A percentile compares a stretch with the other conserved stretches of the same genome.
phyloP scores from a whole-genome alignment of 2,329 filamentous ascomycete genomes.

The Immersiporthe knoxdaviesiana region DNA sequence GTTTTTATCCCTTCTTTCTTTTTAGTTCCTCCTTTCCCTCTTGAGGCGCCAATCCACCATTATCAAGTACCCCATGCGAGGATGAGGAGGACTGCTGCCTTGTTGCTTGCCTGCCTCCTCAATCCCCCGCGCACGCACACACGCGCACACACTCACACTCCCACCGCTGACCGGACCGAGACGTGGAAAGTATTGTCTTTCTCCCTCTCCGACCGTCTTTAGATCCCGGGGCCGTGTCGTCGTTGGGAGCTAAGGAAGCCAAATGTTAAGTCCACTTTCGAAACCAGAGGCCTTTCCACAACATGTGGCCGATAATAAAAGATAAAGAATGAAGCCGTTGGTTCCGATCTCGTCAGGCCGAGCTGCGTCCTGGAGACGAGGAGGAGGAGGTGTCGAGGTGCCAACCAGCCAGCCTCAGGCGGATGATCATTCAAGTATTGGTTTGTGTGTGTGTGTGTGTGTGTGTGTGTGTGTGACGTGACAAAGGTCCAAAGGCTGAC shows the following conservation, averaged over 20 bases:
- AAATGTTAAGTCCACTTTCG: slow-evolving; percentile 23
- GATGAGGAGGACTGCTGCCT: background rate
- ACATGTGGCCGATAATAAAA: slow-evolving; percentile 18
- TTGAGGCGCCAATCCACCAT: slow-evolving; percentile 22
- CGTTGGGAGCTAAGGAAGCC: background rate
- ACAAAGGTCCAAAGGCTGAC: background rate
- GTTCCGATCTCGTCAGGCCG: background rate
- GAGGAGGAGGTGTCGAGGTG: background rate
- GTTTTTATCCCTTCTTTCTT: no score
- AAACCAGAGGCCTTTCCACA: slow-evolving; percentile 23
- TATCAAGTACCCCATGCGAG: slow-evolving; percentile 16
- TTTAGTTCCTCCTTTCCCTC: slow-evolving; percentile 17
- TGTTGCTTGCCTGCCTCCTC: background rate
- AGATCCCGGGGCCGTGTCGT: background rate
- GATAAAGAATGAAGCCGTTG: background rate
- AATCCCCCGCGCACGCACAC: no score
- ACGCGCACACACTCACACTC: background rate
- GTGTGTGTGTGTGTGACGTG: background rate
- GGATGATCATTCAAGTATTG: background rate
- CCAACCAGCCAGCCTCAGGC: background rate
- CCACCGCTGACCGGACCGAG: slow-evolving; percentile 1
- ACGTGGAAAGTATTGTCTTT: slow-evolving; percentile 1
- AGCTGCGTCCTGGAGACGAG: background rate
- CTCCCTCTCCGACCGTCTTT: background rate
- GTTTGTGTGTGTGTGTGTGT: background rate